Percentiles rank a stretch among this genome's conserved stretches.
These are phyloP conservation scores for Excoecaria cochinchinensis DNA, from an alignment of 345 rosid genomes.

Conservation along the genomic window DNA sequence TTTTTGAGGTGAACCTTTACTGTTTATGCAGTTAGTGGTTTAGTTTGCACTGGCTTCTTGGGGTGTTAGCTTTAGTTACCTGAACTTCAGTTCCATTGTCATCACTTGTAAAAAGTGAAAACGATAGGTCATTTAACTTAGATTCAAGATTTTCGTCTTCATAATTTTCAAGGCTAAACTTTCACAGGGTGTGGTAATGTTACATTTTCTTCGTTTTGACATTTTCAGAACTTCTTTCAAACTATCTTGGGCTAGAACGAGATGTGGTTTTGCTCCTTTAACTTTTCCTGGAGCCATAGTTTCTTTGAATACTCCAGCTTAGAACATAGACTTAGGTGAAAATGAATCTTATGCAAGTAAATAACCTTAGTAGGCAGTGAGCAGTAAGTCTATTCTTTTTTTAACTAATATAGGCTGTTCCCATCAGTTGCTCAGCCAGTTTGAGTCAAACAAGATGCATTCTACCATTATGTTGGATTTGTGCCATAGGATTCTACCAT, in stretches of 20 bases:
- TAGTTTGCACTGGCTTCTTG: background rate
- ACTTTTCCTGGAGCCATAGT: background rate
- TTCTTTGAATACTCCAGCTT: background rate
- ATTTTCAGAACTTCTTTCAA: background rate
- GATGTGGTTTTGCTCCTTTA: background rate
- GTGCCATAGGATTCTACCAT: constrained; percentile 60
- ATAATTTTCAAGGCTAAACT: background rate
- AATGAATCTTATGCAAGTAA: background rate
- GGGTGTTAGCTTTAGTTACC: background rate
- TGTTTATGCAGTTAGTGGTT: constrained; percentile 5
- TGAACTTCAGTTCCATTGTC: background rate
- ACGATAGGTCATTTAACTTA: background rate
- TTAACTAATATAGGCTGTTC: constrained; percentile 28
- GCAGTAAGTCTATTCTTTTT: constrained; percentile 5
- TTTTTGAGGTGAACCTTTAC: constrained; percentile 59
- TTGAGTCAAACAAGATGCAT: constrained; percentile 51
- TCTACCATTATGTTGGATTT: constrained; percentile 54
- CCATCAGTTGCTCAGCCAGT: constrained; percentile 58
- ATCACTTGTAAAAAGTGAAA: background rate
- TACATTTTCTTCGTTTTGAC: background rate
- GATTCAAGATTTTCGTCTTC: background rate
- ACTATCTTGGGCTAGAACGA: background rate
- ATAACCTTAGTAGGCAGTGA: constrained; percentile 1
- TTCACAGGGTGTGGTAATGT: background rate
- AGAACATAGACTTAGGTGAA: background rate